These are phyloP conservation scores for Hymenoscyphus albidus DNA, from an alignment of 2,329 filamentous ascomycete species.

Conservation along the genomic window DNA sequence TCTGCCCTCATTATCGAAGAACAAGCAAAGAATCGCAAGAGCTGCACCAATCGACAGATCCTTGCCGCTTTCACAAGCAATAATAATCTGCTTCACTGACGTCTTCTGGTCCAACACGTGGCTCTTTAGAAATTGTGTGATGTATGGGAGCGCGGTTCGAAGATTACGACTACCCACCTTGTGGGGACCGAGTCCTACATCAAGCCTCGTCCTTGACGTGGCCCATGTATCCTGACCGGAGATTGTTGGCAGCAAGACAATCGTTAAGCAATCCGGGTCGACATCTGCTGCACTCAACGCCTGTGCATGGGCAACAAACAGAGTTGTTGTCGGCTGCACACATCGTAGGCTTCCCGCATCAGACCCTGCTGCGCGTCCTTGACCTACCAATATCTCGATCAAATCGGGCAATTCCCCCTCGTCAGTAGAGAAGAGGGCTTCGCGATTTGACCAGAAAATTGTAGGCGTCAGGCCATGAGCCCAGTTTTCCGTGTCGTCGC, in stretches of 20 bases:
- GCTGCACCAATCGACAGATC: constrained; percentile 77
- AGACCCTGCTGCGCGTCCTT: background rate
- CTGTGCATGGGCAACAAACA: constrained; percentile 28
- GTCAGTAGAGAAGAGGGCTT: constrained; percentile 54
- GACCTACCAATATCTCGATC: constrained; percentile 45
- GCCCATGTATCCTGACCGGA: constrained; percentile 45
- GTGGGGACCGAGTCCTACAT: constrained; percentile 62
- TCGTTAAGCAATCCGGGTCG: constrained; percentile 17
- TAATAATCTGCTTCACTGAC: constrained; percentile 39
- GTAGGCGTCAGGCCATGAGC: constrained; percentile 71
- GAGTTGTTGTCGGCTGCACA: constrained; percentile 29
- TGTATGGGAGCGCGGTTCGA: constrained; percentile 60
- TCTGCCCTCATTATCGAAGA: constrained; percentile 62
- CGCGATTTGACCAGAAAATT: constrained; percentile 73
- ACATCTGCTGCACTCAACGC: constrained; percentile 12
- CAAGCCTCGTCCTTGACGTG: constrained; percentile 38
- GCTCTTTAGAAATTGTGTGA: constrained; percentile 28
- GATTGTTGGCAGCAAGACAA: constrained; percentile 42
- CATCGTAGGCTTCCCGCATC: constrained; percentile 11
- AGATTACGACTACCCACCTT: constrained; percentile 83
- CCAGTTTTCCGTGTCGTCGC: constrained; percentile 95
- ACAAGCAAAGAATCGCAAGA: constrained; percentile 71
- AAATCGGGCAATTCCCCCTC: constrained; percentile 61
- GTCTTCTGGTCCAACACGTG: background rate
- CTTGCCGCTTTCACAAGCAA: constrained; percentile 73